A percentile compares a stretch with the other conserved stretches of the same genome.
Conservation (phyloP, 106 monocot genomes). For the Dioscorea alata region DNA sequence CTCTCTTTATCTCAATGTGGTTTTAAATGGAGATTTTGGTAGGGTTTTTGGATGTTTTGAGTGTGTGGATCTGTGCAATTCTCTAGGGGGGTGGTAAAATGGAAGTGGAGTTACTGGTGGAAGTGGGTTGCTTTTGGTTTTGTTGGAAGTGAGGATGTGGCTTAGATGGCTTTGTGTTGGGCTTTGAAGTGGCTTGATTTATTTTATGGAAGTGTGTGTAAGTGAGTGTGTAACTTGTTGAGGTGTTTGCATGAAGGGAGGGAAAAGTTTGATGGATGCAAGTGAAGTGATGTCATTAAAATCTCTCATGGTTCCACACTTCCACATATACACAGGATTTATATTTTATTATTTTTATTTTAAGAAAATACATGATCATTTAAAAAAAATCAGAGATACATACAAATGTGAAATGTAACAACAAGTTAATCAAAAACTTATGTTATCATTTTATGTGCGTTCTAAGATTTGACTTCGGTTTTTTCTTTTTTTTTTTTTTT, state of each 20-base stretch:
- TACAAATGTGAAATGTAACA: no score
- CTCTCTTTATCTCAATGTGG: neutral
- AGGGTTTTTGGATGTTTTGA: no score
- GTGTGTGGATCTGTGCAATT: constrained; percentile 26
- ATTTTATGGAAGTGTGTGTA: neutral
- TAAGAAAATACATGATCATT: no score
- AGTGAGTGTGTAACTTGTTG: neutral
- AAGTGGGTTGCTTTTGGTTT: neutral
- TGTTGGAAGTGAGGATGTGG: neutral
- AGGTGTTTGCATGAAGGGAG: neutral
- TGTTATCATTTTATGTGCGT: no score
- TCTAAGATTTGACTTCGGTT: no score
- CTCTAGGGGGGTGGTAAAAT: neutral
- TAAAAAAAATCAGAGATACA: no score
- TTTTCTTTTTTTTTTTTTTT: no score
- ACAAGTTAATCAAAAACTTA: no score
- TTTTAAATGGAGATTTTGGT: constrained; percentile 21
- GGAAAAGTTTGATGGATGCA: neutral
- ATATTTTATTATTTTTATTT: no score
- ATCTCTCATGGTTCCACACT: no score
- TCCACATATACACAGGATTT: neutral
- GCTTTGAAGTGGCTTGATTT: neutral
- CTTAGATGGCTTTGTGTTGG: constrained; percentile 2
- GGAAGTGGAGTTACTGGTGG: neutral
- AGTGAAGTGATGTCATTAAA: neutral